These are phyloP conservation scores for Neofusicoccum umdonicola DNA, from an alignment of 2,329 filamentous ascomycete genomes.

Conservation along the genomic window DNA sequence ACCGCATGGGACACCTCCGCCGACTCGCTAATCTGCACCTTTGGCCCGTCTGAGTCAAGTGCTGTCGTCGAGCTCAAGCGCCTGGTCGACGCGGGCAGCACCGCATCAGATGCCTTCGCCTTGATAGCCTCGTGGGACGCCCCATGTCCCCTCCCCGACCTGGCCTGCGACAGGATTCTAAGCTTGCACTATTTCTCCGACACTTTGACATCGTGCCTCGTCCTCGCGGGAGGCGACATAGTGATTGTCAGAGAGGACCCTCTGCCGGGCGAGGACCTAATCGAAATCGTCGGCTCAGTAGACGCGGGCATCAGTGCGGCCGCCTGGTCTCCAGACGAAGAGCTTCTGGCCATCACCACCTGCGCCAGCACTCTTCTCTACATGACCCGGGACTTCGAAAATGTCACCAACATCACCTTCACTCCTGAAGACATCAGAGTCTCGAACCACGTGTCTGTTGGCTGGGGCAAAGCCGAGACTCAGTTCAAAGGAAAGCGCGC, in stretches of 20 bases:
- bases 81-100: slow-evolving; percentile 36
- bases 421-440: slow-evolving; percentile 73
- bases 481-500: slow-evolving; percentile 94
- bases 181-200: slow-evolving; percentile 84
- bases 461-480: slow-evolving; percentile 97
- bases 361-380: slow-evolving; percentile 76
- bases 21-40: slow-evolving; percentile 76
- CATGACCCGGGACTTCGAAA: slow-evolving; percentile 91
- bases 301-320: slow-evolving; percentile 88
- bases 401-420: slow-evolving; percentile 72
- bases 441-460: slow-evolving; percentile 94
- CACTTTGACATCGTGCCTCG: slow-evolving; percentile 71
- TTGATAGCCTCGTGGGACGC: slow-evolving; percentile 85
- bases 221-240: slow-evolving; percentile 89
- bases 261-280: slow-evolving; percentile 66
- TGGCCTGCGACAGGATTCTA: slow-evolving; percentile 72
- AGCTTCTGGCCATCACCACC: slow-evolving; percentile 80
- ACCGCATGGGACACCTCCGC: slow-evolving; percentile 81
- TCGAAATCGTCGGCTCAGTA: slow-evolving; percentile 94
- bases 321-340: slow-evolving; percentile 92
- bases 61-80: slow-evolving; percentile 71
- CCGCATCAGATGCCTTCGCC: slow-evolving; percentile 31
- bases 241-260: slow-evolving; percentile 75
- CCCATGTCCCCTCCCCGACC: slow-evolving; percentile 72
- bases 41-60: slow-evolving; percentile 72